Conservation (phyloP, 441 rosid genomes). For the Brassica hybrid region DNA sequence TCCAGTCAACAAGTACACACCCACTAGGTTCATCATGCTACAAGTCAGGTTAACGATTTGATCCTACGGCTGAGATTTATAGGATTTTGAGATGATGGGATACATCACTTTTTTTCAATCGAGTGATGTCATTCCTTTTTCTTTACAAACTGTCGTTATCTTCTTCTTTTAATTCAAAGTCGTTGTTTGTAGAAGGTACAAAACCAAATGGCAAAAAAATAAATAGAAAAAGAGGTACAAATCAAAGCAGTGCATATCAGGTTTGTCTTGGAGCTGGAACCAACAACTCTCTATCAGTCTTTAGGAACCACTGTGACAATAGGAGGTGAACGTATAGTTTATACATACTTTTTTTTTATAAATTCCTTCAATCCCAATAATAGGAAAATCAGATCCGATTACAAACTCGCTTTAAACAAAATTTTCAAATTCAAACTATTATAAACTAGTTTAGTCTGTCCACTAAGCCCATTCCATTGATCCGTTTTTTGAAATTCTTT, state of each 20-base stretch:
- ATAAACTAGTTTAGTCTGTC: no score
- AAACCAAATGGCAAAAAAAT: neutral
- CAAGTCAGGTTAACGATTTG: neutral
- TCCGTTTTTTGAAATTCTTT: no score
- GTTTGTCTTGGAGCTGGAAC: neutral
- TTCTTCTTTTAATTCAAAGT: neutral
- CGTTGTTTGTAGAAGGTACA: neutral
- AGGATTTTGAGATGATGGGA: neutral
- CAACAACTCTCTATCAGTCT: neutral
- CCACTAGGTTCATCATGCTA: constrained; percentile 7
- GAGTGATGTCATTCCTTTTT: constrained; percentile 11
- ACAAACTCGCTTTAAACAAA: no score
- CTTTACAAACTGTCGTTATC: neutral
- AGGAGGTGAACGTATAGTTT: neutral
- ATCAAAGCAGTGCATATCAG: neutral
- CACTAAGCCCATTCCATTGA: no score
- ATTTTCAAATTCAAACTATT: no score
- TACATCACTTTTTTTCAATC: neutral
- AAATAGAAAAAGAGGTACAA: neutral
- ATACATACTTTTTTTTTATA: no score
- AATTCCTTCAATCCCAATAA: no score
- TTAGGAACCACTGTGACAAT: neutral
- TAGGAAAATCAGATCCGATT: no score
- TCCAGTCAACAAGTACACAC: constrained; percentile 15
- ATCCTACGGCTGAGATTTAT: neutral